These are phyloP conservation scores for Nicotiana rustica DNA, from an alignment of 305 asterid species.

Conservation along the genomic window DNA sequence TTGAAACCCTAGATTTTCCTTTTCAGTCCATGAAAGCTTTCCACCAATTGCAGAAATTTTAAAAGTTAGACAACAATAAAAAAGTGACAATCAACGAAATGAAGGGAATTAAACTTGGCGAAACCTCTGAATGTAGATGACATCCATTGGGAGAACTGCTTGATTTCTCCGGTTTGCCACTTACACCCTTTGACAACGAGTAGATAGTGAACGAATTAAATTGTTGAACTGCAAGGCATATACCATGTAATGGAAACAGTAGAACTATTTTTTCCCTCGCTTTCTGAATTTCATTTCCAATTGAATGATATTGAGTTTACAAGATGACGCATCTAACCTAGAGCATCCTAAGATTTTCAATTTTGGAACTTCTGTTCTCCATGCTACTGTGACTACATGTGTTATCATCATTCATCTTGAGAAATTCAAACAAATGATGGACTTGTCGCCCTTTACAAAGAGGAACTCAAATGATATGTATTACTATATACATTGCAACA, in stretches of 20 bases:
- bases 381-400: conserved; percentile 48
- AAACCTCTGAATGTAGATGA: conserved; percentile 5
- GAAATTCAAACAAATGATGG: conserved; percentile 53
- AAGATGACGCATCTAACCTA: conserved; percentile 40
- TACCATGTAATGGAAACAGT: conserved; percentile 29
- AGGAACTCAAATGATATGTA: conserved; percentile 62
- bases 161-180: not conserved
- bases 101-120: not conserved
- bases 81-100: not conserved
- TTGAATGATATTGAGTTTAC: conserved; percentile 29
- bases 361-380: conserved; percentile 40
- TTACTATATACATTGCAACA: conserved; percentile 72
- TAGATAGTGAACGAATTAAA: not conserved
- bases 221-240: conserved; percentile 20
- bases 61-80: conserved; percentile 7
- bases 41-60: not conserved
- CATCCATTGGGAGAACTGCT: conserved; percentile 17
- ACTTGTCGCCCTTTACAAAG: conserved; percentile 61
- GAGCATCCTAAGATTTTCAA: conserved; percentile 43
- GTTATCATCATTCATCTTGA: conserved; percentile 45
- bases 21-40: not conserved
- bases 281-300: conserved; percentile 38
- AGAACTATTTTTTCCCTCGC: not conserved
- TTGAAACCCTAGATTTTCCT: not conserved
- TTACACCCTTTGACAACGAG: not conserved